Conservation (phyloP, 2,329 filamentous ascomycete species). For the Ilyonectria robusta region DNA sequence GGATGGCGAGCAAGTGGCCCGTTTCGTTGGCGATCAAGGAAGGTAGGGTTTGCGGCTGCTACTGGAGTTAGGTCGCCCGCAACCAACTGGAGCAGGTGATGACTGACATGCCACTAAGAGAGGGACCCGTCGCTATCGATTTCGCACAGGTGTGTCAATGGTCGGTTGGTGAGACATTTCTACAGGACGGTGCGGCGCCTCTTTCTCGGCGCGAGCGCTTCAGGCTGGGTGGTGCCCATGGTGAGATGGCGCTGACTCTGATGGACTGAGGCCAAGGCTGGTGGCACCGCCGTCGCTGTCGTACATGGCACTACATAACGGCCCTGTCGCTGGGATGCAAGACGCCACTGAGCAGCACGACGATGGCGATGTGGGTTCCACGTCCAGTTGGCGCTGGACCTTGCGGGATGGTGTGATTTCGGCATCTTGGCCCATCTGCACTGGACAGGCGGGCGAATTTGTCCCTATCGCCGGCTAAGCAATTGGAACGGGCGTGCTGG, state of each 20-base stretch:
- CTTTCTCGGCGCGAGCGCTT: conserved; percentile 31
- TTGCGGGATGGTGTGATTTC: conserved; percentile 47
- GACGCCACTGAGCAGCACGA: conserved; percentile 37
- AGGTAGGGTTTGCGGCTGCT: conserved; percentile 46
- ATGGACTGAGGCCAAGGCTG: conserved; percentile 32
- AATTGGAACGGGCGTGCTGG: conserved; percentile 33
- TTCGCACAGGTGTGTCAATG: conserved; percentile 36
- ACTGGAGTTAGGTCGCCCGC: conserved; percentile 34
- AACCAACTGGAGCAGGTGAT: conserved; percentile 45
- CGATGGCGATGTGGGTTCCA: conserved; percentile 44
- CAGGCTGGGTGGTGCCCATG: conserved; percentile 38
- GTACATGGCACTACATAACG: conserved; percentile 42
- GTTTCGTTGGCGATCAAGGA: conserved; percentile 32
- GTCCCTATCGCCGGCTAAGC: conserved; percentile 40
- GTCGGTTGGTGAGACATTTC: conserved; percentile 48
- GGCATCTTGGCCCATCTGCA: conserved; percentile 38
- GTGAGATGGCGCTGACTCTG: conserved; percentile 34
- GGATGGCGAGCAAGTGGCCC: conserved; percentile 35
- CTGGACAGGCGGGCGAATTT: conserved; percentile 30
- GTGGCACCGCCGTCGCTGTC: conserved; percentile 42
- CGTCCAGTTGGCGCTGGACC: conserved; percentile 35
- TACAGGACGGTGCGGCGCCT: conserved; percentile 35
- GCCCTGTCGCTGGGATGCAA: conserved; percentile 34
- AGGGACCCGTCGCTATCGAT: conserved; percentile 40
- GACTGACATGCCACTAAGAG: conserved; percentile 43